phyloP scores from a whole-genome alignment of 257 asterid genomes.

The Solanum corneliomulleri region DNA sequence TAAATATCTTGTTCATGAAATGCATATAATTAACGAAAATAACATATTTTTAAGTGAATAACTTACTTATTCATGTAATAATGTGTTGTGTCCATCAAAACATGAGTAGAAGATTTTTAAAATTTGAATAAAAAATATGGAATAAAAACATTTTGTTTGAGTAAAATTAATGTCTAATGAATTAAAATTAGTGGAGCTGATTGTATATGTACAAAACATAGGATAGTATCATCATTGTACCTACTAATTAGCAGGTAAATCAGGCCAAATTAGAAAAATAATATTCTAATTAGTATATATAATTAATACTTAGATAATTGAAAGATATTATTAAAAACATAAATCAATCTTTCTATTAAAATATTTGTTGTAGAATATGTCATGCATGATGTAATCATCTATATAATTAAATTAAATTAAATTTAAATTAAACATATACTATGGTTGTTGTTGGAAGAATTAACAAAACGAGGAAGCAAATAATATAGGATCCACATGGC shows the following conservation, averaged over 20 bases:
- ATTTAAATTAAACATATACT: neutral
- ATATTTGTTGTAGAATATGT: neutral
- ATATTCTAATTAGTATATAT: neutral
- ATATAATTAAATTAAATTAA: neutral
- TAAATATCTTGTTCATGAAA: neutral
- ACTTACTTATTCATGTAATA: neutral
- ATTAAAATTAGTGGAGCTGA: neutral
- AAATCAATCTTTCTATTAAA: neutral
- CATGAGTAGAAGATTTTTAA: neutral
- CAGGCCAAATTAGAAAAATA: neutral
- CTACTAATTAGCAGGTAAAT: neutral
- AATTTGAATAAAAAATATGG: neutral
- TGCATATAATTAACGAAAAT: neutral
- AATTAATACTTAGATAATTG: neutral
- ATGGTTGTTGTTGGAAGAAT: neutral
- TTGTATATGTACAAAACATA: neutral
- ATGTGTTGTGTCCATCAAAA: neutral
- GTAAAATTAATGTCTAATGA: neutral
- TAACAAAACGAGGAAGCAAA: neutral
- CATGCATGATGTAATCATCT: conserved; percentile 1
- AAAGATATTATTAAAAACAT: neutral
- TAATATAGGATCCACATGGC: neutral
- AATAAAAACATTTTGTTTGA: neutral
- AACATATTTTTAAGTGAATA: neutral
- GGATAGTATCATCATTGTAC: neutral